Percentiles rank a stretch among this genome's conserved stretches.
phyloP scores from a whole-genome alignment of 768 basidiomycete species.

The Pleurotus eryngii region DNA sequence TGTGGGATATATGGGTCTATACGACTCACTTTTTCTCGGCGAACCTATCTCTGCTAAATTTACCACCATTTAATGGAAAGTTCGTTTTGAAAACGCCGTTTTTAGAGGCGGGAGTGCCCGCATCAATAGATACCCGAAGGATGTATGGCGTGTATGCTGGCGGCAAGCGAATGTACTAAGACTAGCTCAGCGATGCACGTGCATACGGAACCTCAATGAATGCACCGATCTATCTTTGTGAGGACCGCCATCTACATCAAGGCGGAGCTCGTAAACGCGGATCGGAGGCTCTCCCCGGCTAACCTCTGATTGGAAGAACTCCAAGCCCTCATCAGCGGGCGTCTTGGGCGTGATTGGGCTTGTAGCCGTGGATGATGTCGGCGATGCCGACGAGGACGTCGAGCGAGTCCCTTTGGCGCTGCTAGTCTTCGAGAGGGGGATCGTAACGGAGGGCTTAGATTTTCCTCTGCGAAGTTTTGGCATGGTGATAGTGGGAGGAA shows the following conservation, averaged over 20 bases:
- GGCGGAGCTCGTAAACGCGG: conserved; percentile 78
- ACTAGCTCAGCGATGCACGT: conserved; percentile 8
- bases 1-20: conserved; percentile 7
- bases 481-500: conserved; percentile 14
- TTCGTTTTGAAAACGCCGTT: conserved; percentile 95
- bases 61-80: conserved; percentile 91
- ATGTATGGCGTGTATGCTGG: conserved; percentile 88
- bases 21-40: conserved; percentile 68
- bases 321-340: conserved; percentile 89
- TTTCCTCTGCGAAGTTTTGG: conserved; percentile 13
- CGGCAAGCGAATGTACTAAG: conserved; percentile 92
- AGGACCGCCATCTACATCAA: conserved; percentile 91
- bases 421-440: conserved; percentile 9
- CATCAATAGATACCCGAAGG: conserved; percentile 85
- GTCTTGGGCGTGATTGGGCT: conserved; percentile 69
- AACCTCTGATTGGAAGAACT: conserved; percentile 70
- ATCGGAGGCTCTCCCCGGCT: conserved; percentile 59
- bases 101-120: conserved; percentile 86
- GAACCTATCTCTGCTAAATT: conserved; percentile 73
- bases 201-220: conserved; percentile 11
- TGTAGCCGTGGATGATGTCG: conserved; percentile 20
- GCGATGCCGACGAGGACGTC: conserved; percentile 19
- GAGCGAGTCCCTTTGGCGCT: conserved; percentile 11
- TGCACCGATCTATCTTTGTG: conserved; percentile 79
- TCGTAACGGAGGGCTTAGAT: conserved; percentile 15